Conservation (phyloP, 331 rosid genomes). For the Acacia concinna region DNA sequence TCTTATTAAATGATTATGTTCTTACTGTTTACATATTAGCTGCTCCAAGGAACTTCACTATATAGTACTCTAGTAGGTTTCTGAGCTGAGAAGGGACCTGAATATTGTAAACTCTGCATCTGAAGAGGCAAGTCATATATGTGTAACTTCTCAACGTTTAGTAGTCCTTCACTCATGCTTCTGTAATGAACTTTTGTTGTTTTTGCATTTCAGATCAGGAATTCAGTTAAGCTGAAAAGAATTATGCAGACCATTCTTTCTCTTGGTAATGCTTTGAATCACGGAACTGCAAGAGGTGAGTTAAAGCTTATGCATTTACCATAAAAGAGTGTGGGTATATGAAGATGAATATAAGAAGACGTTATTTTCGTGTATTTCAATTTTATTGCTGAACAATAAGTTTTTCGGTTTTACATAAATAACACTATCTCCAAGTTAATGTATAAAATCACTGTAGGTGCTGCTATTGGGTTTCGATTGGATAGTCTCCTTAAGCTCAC, state of each 20-base stretch:
- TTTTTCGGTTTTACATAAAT: slow-evolving; percentile 3
- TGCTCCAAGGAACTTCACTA: slow-evolving; percentile 26
- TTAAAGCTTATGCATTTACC: slow-evolving; percentile 19
- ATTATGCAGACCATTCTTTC: slow-evolving; percentile 99
- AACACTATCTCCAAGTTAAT: slow-evolving; percentile 11
- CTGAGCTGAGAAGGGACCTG: slow-evolving; percentile 76
- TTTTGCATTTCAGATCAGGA: slow-evolving; percentile 74
- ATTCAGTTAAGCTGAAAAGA: slow-evolving; percentile 91
- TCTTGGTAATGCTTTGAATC: slow-evolving; percentile 94
- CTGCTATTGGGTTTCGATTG: slow-evolving; percentile 96
- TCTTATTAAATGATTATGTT: slow-evolving; percentile 25
- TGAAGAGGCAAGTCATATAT: slow-evolving; percentile 63
- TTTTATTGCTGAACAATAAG: slow-evolving; percentile 14
- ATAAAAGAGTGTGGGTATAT: not conserved
- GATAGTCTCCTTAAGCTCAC: slow-evolving; percentile 97
- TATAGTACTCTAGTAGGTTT: slow-evolving; percentile 54
- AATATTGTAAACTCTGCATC: slow-evolving; percentile 72
- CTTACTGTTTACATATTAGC: slow-evolving; percentile 27
- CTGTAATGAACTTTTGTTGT: slow-evolving; percentile 15
- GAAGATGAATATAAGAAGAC: not conserved
- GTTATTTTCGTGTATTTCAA: not conserved
- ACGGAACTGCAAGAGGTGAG: slow-evolving; percentile 99
- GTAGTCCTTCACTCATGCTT: not conserved
- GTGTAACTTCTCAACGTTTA: slow-evolving; percentile 17
- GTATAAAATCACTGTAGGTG: slow-evolving; percentile 51